Percentiles rank a stretch among this genome's conserved stretches.
Evolutionary conservation across 495 filamentous ascomycete species (phyloP).

Genomic region (Tricharina praecox): DNA sequence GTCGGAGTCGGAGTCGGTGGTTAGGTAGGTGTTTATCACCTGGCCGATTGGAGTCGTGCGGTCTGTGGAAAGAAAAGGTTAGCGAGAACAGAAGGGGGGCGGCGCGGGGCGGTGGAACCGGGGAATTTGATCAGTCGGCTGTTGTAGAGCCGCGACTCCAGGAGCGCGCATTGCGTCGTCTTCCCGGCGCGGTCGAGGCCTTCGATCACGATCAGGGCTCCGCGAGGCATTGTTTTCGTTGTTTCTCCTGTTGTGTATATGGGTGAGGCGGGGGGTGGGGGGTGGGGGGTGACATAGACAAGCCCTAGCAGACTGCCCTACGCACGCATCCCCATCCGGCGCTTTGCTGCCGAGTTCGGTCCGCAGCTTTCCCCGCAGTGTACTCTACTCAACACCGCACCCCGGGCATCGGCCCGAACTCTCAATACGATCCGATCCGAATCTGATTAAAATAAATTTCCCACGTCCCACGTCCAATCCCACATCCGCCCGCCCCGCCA

Average conservation of each 20-base stretch:
- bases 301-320: neutral
- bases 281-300: neutral
- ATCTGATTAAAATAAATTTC: too few relatives aligned
- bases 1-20: constrained; percentile 41
- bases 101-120: constrained; percentile 40
- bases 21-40: constrained; percentile 78
- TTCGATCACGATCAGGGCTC: constrained; percentile 76
- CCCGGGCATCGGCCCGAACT: too few relatives aligned
- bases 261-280: neutral
- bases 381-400: too few relatives aligned
- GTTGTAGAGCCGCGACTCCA: constrained; percentile 46
- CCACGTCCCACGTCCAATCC: too few relatives aligned
- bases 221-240: constrained; percentile 24
- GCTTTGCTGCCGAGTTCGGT: too few relatives aligned
- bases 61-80: too few relatives aligned
- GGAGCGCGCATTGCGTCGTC: constrained; percentile 71
- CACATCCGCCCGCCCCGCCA: too few relatives aligned
- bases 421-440: too few relatives aligned
- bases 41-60: constrained; percentile 75
- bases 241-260: neutral
- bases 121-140: constrained; percentile 75
- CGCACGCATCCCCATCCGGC: too few relatives aligned
- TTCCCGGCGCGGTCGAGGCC: constrained; percentile 90
- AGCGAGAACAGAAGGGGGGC: too few relatives aligned
- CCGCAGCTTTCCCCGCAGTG: too few relatives aligned